Evolutionary conservation across 176 grass and related monocot species (phyloP), one percentile per base, ranked within the genome.

Genomic region (Guadua angustifolia): DNA sequence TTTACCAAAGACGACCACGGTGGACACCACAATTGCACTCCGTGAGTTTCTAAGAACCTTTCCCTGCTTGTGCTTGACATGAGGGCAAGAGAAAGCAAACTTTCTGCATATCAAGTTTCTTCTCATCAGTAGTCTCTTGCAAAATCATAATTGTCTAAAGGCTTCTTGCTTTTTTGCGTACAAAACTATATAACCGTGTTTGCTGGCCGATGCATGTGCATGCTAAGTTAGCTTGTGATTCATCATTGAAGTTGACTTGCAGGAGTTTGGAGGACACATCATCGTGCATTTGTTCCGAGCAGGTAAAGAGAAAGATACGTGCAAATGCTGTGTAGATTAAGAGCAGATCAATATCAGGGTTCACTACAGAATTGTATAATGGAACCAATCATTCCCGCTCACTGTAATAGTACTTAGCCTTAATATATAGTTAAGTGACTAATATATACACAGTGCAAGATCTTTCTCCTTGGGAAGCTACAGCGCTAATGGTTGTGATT

Each of bases 131-230:
- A 52, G 45, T 77, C 56, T 71, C 71, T 55, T 63, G 77, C 83
- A 89, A 77, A 85, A 89, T 89, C 78, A 85, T 85, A 17, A 55
- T 63, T 52, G 71, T 77, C 64, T 89, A 89, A 89, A 89, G 87
- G 77, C 63, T 36, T 75, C 51, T 60, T 79, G 68, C 75, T 89
- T 79, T 89, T 79, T 89, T 69, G 3, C 74, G 75, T 26, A 57
- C 56, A 79, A 55, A 84, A 74, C 29, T 44, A 72, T 10, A 43
- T 56, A 73, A 13, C 9, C 19, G 4, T 87, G 78, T 75, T 57
- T 58, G 38, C 80, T 56, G 71, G 50, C 36, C 59, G 25, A 59
- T 72, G 25, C 40, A 46, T 46, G 71, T 81, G 42, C 36, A n/a
- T 75, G 64, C 52, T 50, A 69, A 46, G 53, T 53, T 71, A 66